Percentiles rank a stretch among this genome's conserved stretches.
Evolutionary conservation across 768 basidiomycete genomes (phyloP).

Genomic region (Hypholoma fasciculare): DNA sequence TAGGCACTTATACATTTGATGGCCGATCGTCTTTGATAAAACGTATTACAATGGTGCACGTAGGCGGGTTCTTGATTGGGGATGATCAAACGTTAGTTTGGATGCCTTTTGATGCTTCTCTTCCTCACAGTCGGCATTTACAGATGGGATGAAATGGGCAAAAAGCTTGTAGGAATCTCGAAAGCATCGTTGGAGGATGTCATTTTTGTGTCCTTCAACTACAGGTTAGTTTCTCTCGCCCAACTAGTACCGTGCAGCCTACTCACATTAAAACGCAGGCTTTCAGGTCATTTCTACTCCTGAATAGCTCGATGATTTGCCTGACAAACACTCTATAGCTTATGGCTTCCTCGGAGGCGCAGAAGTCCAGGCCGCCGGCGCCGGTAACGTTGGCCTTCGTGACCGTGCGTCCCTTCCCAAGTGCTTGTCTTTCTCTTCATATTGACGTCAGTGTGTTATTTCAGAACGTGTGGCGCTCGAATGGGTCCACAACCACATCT

Average conservation of each 20-base stretch:
- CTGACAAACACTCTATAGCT: slow-evolving; percentile 24
- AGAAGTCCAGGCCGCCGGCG: slow-evolving; percentile 37
- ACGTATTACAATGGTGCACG: too few relatives aligned
- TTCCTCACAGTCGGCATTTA: background rate
- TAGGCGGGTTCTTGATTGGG: slow-evolving; percentile 13
- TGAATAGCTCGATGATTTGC: too few relatives aligned
- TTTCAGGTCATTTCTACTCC: background rate
- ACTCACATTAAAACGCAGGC: background rate
- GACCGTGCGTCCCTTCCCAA: slow-evolving; percentile 35
- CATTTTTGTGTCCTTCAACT: slow-evolving; percentile 23
- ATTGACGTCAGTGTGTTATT: background rate
- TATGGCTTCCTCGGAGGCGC: slow-evolving; percentile 42
- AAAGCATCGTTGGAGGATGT: slow-evolving; percentile 14
- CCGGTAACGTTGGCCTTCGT: slow-evolving; percentile 49
- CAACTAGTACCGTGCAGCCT: background rate
- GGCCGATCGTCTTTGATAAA: too few relatives aligned
- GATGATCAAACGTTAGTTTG: slow-evolving; percentile 3
- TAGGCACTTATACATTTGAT: too few relatives aligned
- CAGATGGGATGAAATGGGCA: slow-evolving; percentile 10
- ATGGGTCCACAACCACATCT: slow-evolving; percentile 65
- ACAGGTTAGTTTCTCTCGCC: slow-evolving; percentile 10
- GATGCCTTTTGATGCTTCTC: background rate
- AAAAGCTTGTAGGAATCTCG: slow-evolving; percentile 14
- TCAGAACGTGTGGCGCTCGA: slow-evolving; percentile 54
- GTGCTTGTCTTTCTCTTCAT: background rate